phyloP scores from a whole-genome alignment of 345 rosid genomes.

The Ailanthus altissimus region DNA sequence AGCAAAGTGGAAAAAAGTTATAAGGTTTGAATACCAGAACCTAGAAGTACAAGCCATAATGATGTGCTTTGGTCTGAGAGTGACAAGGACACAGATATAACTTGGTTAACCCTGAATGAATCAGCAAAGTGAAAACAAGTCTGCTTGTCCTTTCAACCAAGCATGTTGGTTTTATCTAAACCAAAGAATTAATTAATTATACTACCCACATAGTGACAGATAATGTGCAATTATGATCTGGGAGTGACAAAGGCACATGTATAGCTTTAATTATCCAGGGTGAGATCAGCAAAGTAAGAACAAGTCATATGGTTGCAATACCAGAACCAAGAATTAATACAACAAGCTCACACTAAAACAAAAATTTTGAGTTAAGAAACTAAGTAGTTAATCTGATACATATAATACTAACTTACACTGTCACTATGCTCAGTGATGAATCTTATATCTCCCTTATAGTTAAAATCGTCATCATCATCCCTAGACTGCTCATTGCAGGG shows the following conservation, averaged over 20 bases:
- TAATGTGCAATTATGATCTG: too few species aligned
- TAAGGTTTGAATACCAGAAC: too few species aligned
- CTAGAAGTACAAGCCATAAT: too few species aligned
- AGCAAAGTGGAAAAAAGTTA: too few species aligned
- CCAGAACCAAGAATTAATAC: background rate
- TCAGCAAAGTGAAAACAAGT: background rate
- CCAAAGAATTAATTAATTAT: too few species aligned
- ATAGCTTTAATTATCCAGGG: too few species aligned
- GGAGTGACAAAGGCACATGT: too few species aligned
- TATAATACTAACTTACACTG: constrained; percentile 61
- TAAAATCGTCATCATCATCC: constrained; percentile 26
- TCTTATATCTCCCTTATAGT: constrained; percentile 33
- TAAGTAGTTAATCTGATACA: background rate
- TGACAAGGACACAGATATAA: background rate
- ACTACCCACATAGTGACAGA: too few species aligned
- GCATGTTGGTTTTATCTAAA: too few species aligned
- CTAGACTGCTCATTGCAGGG: constrained; percentile 47
- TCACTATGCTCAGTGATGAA: constrained; percentile 36
- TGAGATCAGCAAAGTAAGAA: too few species aligned
- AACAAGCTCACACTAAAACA: constrained; percentile 9
- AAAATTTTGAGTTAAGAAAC: background rate
- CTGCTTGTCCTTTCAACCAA: too few species aligned
- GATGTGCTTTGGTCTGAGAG: background rate
- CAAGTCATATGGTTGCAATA: background rate
- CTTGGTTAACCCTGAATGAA: background rate